Base-by-base conservation (phyloP, 768 basidiomycete species). In the Pulveroboletus sp. region DNA sequence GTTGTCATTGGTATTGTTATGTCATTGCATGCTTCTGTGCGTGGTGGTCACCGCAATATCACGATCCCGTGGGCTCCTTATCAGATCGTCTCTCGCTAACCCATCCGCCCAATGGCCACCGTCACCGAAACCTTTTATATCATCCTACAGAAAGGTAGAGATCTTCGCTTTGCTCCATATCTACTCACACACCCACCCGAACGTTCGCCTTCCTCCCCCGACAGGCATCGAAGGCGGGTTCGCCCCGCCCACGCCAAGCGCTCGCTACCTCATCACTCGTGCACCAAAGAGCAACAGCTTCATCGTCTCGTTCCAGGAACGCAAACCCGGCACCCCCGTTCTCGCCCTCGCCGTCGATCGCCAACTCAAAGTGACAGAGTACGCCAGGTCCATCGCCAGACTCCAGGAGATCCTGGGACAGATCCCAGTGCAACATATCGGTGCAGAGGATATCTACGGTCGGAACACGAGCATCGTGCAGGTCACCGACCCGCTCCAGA, bases 361-460 rank as follows among this genome's bases (percentile, higher is more conserved):
- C 0, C 47, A 32, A 11, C 86, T 89, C 66, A 69, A 33, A 11
- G 28, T 63, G 8, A 46, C 41, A 1, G 58, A 60, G 10, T 39
- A 61, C 31, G 9, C 11, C 21, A 18, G 31, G 0, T n/a, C 35
- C 3, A 41, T 61, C 21, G 9, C 24, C 17, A 12, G 84, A 60
- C 73, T 91, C 30, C 70, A 82, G 33, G 39, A 18, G 5, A 84
- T 89, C 64, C 66, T 91, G 80, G 81, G 60, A 41, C 57, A 1
- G 78, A 81, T 27, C 36, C 64, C 60, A 3, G 9, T 28, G 8
- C 63, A 65, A 39, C 57, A 63, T 30, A 76, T 77, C 0, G 84
- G 83, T 2, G 80, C 77, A 39, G 71, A 85, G 64, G 87, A 91
- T 60, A 82, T 89, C 46, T 91, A 91, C 55, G 83, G 82, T 1